These are phyloP conservation scores for Cercophora scortea DNA, from an alignment of 495 filamentous ascomycete species.

Conservation along the genomic window DNA sequence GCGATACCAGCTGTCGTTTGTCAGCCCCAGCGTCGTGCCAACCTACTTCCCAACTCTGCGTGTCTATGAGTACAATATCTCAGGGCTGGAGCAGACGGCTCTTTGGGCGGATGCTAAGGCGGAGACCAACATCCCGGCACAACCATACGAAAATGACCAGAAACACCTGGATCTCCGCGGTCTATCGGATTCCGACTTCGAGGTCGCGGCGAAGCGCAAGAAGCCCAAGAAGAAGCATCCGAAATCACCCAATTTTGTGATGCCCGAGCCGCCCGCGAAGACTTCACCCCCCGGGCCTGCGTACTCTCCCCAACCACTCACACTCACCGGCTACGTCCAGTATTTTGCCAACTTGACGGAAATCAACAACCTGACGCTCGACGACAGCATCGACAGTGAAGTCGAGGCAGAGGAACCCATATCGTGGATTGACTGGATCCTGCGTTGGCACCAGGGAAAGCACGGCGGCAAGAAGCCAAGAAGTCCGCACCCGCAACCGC, in stretches of 20 bases:
- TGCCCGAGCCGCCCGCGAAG: constrained; percentile 67
- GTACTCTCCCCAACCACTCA: constrained; percentile 79
- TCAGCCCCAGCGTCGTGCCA: constrained; percentile 80
- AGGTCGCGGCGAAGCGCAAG: constrained; percentile 25
- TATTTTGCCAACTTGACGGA: constrained; percentile 89
- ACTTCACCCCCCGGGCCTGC: constrained; percentile 76
- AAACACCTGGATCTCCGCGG: constrained; percentile 16
- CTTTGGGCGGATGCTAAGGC: constrained; percentile 34
- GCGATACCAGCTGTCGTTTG: constrained; percentile 70
- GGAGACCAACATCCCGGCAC: neutral
- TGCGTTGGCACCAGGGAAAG: constrained; percentile 47
- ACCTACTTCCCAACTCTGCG: constrained; percentile 87
- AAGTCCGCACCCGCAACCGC: constrained; percentile 42
- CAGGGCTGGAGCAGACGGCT: constrained; percentile 54
- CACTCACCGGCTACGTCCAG: constrained; percentile 71
- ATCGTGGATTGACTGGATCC: constrained; percentile 15
- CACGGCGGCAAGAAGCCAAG: constrained; percentile 47
- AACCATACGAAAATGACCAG: constrained; percentile 2
- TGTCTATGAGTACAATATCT: constrained; percentile 88
- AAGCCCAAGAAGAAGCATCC: constrained; percentile 44
- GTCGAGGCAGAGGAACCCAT: constrained; percentile 1
- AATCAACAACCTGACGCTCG: constrained; percentile 55
- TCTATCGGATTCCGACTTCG: neutral
- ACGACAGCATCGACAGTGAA: constrained; percentile 2
- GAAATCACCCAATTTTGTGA: constrained; percentile 51